Conservation (phyloP, 805 yeast genomes). For the Candida montana region DNA sequence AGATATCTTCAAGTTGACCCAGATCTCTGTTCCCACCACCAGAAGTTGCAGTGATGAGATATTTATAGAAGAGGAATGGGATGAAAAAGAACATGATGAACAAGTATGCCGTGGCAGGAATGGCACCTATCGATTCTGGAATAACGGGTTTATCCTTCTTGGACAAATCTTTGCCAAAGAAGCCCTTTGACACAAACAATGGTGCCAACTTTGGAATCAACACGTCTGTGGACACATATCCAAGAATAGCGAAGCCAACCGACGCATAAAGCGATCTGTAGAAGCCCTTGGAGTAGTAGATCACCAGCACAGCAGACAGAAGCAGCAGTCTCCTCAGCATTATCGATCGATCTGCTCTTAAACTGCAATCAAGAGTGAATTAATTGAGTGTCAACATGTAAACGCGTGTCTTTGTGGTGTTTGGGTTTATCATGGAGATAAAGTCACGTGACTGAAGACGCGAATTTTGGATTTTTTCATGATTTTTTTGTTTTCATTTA, state of each 20-base stretch:
- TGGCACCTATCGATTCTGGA: conserved; percentile 92
- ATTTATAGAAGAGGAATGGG: conserved; percentile 81
- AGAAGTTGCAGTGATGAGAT: conserved; percentile 51
- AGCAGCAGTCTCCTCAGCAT: conserved; percentile 5
- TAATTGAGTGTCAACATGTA: no score
- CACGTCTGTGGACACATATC: conserved; percentile 52
- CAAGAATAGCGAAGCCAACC: conserved; percentile 61
- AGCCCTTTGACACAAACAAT: conserved; percentile 69
- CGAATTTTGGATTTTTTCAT: background rate
- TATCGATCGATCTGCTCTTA: no score
- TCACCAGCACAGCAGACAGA: conserved; percentile 10
- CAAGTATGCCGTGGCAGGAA: conserved; percentile 75
- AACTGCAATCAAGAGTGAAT: no score
- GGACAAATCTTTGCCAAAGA: conserved; percentile 80
- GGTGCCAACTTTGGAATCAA: conserved; percentile 67
- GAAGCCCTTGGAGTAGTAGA: conserved; percentile 20
- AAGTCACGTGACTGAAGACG: background rate
- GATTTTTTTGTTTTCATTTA: background rate
- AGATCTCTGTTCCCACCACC: conserved; percentile 55
- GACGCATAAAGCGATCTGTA: conserved; percentile 37
- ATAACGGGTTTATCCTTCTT: conserved; percentile 68
- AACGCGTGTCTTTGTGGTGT: no score
- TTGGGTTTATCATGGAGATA: background rate
- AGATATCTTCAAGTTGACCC: conserved; percentile 21
- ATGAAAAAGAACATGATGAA: conserved; percentile 78